These are phyloP conservation scores for Tylopilus cervinicoccineus DNA, from an alignment of 768 basidiomycete genomes.

Conservation along the genomic window DNA sequence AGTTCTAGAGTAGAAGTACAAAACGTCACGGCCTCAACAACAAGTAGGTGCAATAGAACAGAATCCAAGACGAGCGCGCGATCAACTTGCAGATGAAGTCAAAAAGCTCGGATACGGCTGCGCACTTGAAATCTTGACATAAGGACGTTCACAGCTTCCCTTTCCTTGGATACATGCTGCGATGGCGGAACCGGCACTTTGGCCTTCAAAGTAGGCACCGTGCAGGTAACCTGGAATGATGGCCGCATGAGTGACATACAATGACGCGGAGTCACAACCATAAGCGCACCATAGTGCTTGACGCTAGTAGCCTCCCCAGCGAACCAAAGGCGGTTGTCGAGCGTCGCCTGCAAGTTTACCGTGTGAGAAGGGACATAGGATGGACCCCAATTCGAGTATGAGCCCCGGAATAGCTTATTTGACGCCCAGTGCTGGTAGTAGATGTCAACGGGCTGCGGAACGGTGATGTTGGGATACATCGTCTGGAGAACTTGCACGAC, in stretches of 20 bases:
- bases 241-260: constrained; percentile 15
- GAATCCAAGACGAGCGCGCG: too few relatives aligned
- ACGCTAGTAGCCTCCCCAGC: constrained; percentile 59
- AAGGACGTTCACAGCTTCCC: constrained; percentile 24
- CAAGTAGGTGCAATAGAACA: too few relatives aligned
- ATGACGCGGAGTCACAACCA: too few relatives aligned
- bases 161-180: constrained; percentile 38
- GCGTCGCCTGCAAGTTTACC: constrained; percentile 53
- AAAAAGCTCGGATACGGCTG: constrained; percentile 29
- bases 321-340: constrained; percentile 53
- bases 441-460: constrained; percentile 57
- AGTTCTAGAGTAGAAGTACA: too few relatives aligned
- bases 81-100: constrained; percentile 3
- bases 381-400: constrained; percentile 70
- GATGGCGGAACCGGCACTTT: constrained; percentile 36
- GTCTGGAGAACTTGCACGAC: constrained; percentile 50
- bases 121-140: constrained; percentile 29
- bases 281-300: constrained; percentile 61
- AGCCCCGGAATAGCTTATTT: constrained; percentile 41
- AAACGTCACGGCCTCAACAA: too few relatives aligned
- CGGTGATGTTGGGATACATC: constrained; percentile 54
- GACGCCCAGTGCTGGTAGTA: constrained; percentile 51
- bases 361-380: constrained; percentile 51
- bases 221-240: constrained; percentile 46
- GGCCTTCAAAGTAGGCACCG: constrained; percentile 56